Evolutionary conservation across 73 alveolate genomes (phyloP), one percentile per base, ranked within the genome.

Genomic region (Paramecium sexaurelia): DNA sequence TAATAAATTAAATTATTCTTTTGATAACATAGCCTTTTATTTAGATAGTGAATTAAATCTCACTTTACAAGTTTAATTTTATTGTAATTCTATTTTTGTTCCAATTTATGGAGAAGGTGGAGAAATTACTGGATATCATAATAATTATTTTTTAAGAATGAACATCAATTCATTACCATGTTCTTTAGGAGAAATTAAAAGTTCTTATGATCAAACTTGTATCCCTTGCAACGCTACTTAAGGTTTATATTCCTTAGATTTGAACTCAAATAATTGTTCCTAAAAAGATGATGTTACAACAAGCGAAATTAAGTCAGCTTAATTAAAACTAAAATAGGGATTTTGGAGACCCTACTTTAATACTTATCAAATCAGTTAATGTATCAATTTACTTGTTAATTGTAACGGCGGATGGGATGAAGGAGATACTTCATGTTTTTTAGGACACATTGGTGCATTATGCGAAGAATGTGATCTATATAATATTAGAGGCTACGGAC

Each of bases 401-500:
- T 86, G 93, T 66, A 36, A 20, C 22, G 93, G 93, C 2, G 93
- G 93, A 55, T 71, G 86, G 86, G 33, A 11, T 5, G 67, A 20
- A 56, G 93, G 93, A 66, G 69, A 86, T 86, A 19, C 24, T 5
- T 6, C 47, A 7, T 86, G 93, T 19, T 29, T n/a, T 57, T 45
- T 61, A 33, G 93, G 93, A 10, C 93, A 86, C 17, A 66, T 86
- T 1, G 93, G 93, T 32, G 93, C 93, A 10, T 85, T 86, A 57
- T 86, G 93, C 17, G 93, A 86, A 86, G 85, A 86, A 47, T 86
- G 93, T 56, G 93, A 86, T 66, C 20, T 86, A 10, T 36, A 55
- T 32, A 22, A 45, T 29, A 19, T 55, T 5, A 36, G 43, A 61
- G 67, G 61, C 11, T 84, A 35, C 3, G 39, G 84, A 57, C 13